These are phyloP conservation scores for Capillidium heterosporum DNA, from an alignment of 371 early-diverging fungal species.

Conservation along the genomic window DNA sequence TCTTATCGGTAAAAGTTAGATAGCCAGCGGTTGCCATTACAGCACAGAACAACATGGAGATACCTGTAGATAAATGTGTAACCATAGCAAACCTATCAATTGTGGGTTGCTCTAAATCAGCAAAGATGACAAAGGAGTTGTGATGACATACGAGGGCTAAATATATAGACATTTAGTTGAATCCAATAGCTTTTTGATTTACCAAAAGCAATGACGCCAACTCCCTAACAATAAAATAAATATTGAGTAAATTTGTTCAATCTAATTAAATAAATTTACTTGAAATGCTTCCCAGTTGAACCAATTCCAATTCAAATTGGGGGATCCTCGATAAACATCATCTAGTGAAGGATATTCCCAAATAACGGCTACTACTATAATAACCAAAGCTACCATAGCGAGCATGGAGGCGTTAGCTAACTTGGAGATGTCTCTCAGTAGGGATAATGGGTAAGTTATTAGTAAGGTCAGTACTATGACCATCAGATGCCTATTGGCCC, in stretches of 20 bases:
- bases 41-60: slow-evolving; percentile 45
- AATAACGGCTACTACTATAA: slow-evolving; percentile 46
- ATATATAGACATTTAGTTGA: background rate
- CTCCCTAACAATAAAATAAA: slow-evolving; percentile 15
- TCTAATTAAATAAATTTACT: background rate
- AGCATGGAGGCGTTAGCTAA: slow-evolving; percentile 59
- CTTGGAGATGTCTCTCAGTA: slow-evolving; percentile 62
- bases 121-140: slow-evolving; percentile 62
- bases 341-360: slow-evolving; percentile 47
- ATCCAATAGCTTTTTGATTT: slow-evolving; percentile 5
- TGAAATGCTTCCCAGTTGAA: slow-evolving; percentile 42
- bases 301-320: slow-evolving; percentile 22
- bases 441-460: slow-evolving; percentile 51
- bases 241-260: background rate
- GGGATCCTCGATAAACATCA: slow-evolving; percentile 26
- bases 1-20: slow-evolving; percentile 49
- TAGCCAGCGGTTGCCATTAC: slow-evolving; percentile 44
- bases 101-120: slow-evolving; percentile 48
- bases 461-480: slow-evolving; percentile 42
- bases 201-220: slow-evolving; percentile 72
- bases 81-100: slow-evolving; percentile 51
- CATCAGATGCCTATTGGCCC: slow-evolving; percentile 30
- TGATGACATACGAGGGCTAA: slow-evolving; percentile 71
- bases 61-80: slow-evolving; percentile 44
- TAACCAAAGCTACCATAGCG: slow-evolving; percentile 49